Evolutionary conservation across 768 basidiomycete species (phyloP), one percentile per base, ranked within the genome.

Genomic region (Amanita brunnescens): DNA sequence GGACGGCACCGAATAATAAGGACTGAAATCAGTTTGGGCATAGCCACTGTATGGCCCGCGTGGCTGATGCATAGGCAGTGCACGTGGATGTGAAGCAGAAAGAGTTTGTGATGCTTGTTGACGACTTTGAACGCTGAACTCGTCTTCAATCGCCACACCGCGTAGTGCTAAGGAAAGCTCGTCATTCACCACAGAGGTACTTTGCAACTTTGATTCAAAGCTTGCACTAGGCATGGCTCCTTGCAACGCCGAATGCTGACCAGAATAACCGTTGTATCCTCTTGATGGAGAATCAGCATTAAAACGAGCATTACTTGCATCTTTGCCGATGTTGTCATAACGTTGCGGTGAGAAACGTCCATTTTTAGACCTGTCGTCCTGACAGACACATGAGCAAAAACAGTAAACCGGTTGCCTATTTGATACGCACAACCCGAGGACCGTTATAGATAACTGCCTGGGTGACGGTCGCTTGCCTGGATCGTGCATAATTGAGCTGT

Each of bases 81-180:
- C 60, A 35, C 58, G 62, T 20, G 69, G 70, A 33, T 51, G 50
- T 18, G 50, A 51, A 23, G 41, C 21, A 51, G 72, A 68, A 45
- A 62, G 69, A 53, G 39, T 47, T 53, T 46, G 57, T 23, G 63
- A 64, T 48, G 45, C 52, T 42, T 38, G 51, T 48, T 47, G 56
- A 40, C 39, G 55, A 34, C 50, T 42, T 49, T 51, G 62, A 59
- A 49, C 52, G 44, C 54, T 59, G 34, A 58, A 55, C 20, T 67
- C 63, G 46, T 67, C 67, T 43, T 68, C 67, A 40, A 64, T 61
- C 16, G 57, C 60, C 64, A 68, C 68, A 3, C 81, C 81, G 53
- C 83, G 77, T 43, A 86, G 64, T 3, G 79, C 73, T 29, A 77
- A 63, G 12, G 80, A 67, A 30, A 85, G 68, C 29, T 83, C 81